Percentiles rank a stretch among this genome's conserved stretches.
phyloP scores from a whole-genome alignment of 2,329 filamentous ascomycete genomes.

The Aspergillus versicolor region DNA sequence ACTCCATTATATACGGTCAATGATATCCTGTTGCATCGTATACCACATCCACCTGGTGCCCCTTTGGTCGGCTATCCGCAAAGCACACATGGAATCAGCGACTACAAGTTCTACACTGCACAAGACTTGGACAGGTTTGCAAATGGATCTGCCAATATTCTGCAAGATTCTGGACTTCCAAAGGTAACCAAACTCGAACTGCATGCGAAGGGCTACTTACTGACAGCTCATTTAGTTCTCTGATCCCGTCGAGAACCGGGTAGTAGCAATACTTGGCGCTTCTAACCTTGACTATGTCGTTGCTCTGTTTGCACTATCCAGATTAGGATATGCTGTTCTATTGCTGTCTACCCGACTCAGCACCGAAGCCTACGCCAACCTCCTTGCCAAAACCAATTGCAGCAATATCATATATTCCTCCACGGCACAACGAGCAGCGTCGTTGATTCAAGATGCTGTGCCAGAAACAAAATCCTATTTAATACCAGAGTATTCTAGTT shows the following conservation, averaged over 20 bases:
- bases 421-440: constrained; percentile 16
- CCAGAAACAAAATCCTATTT: neutral
- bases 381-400: constrained; percentile 45
- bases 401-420: constrained; percentile 3
- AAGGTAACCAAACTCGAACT: neutral
- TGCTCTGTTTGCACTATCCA: constrained; percentile 54
- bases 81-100: constrained; percentile 10
- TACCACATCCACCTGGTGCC: constrained; percentile 3
- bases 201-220: neutral
- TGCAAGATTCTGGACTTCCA: constrained; percentile 3
- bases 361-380: constrained; percentile 49
- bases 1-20: constrained; percentile 4
- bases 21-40: constrained; percentile 10
- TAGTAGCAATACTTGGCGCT: constrained; percentile 53
- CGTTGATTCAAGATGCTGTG: neutral
- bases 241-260: constrained; percentile 16
- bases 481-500: constrained; percentile 3
- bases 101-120: constrained; percentile 13
- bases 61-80: constrained; percentile 14
- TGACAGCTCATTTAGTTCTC: neutral
- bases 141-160: constrained; percentile 4
- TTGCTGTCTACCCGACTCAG: constrained; percentile 57
- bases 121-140: constrained; percentile 12
- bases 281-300: constrained; percentile 58
- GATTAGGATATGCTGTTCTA: constrained; percentile 56